Evolutionary conservation across 352 stramenopile genomes (phyloP).

Genomic region (Phytophthora pisi): DNA sequence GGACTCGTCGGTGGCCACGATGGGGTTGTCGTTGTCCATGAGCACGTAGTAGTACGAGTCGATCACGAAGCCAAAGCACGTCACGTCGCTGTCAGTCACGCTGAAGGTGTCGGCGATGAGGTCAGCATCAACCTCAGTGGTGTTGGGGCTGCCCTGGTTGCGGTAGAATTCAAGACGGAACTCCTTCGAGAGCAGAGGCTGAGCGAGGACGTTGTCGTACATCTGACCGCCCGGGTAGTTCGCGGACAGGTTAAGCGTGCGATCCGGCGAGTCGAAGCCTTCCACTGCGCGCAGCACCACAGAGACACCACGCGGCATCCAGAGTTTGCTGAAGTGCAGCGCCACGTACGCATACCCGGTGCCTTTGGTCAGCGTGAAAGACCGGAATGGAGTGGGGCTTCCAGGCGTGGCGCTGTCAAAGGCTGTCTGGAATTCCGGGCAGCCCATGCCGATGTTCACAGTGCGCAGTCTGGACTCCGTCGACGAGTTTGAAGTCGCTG

Average conservation of each 20-base stretch:
- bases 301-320: constrained; percentile 44
- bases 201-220: constrained; percentile 37
- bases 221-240: constrained; percentile 35
- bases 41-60: constrained; percentile 59
- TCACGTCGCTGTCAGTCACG: constrained; percentile 23
- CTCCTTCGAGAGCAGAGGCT: constrained; percentile 52
- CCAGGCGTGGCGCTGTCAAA: constrained; percentile 48
- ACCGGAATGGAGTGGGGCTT: constrained; percentile 40
- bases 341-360: constrained; percentile 58
- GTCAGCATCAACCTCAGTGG: not conserved
- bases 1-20: constrained; percentile 47
- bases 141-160: constrained; percentile 23
- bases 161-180: constrained; percentile 67
- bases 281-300: constrained; percentile 58
- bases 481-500: constrained; percentile 15
- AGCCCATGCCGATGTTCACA: constrained; percentile 47
- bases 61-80: constrained; percentile 64
- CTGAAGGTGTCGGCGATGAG: constrained; percentile 19
- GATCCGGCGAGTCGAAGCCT: constrained; percentile 40
- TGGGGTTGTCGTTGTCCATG: constrained; percentile 43
- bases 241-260: constrained; percentile 47
- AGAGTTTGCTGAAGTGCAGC: constrained; percentile 56
- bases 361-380: constrained; percentile 61
- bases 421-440: constrained; percentile 52
- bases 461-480: constrained; percentile 18